Base-by-base conservation (phyloP, 2,329 filamentous ascomycete species). In the Cadophora sp. region DNA sequence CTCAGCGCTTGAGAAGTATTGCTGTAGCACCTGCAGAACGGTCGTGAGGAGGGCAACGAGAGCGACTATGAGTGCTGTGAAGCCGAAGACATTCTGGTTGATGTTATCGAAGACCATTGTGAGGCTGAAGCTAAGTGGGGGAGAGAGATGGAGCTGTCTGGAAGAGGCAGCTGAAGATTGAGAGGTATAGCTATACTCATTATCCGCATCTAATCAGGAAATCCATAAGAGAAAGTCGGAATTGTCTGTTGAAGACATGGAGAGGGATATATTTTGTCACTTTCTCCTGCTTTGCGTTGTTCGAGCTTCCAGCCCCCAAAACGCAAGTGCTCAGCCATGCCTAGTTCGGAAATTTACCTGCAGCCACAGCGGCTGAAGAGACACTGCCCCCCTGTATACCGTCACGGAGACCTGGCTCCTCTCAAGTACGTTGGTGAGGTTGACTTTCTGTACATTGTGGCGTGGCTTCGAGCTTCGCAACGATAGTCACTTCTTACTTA, bases 1-100 rank as follows among this genome's bases (percentile, higher is more conserved):
- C 61, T 79, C 78, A 14, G 78, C 78, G 58, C 77, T 79, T 27
- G 77, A 79, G 61, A 78, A 78, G 58, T 79, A 78, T 60, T 80
- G 78, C 53, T 78, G 76, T 9, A 79, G 68, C 30, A 79, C 73
- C 63, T 79, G 75, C 18, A 77, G 60, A 50, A 74, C 68, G 2
- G 75, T 76, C 1, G 75, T 75, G 24, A 77, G 33, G 9, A 80
- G 73, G 22, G 78, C 77, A 27, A 79, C 73, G 3, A 79, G 68
- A 13, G 78, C 75, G 24, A 79, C 73, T 33, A 77, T 58, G 41
- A 80, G 72, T n/a, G 78, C 78, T 39, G 73, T 69, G 16, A 77
- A 66, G 9, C 70, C 73, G 45, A 76, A 71, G 45, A 73, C 60
- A 69, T 77, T 76, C 59, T 76, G 74, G 43, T 66, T 76, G 60